Base-by-base conservation (phyloP, 805 yeast genomes). In the Ogataea pilisensis region DNA sequence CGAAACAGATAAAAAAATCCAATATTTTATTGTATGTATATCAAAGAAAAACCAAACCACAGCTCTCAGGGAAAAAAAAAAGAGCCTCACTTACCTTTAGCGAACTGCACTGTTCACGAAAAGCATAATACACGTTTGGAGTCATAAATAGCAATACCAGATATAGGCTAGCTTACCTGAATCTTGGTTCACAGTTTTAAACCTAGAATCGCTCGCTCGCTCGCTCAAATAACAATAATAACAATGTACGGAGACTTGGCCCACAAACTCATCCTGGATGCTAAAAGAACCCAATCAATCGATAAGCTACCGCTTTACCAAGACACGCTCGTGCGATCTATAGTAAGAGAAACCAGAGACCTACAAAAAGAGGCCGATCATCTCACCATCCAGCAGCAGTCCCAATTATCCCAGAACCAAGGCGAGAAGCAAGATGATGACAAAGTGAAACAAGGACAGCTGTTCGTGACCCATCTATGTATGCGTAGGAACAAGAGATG, bases 401-500 rank as follows among this genome's bases (percentile, higher is more conserved):
- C 45, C 29, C 51, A 51, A 33, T 48, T 45, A 30, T 27, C 52
- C 36, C 61, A 59, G 33, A 30, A 30, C 8, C 46, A 45, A 20
- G 37, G 36, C 16, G 35, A n/a, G n/a, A n/a, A n/a, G n/a, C n/a
- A 44, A 14, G 38, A 35, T 14, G 70, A 64, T 26, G 66, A 64
- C 53, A 68, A 76, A 45, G 68, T 76, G 30, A 72, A 75, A 38
- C 77, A 80, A 53, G 77, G 85, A 44, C 87, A 80, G 49, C 63
- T 75, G 14, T 80, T 83, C 57, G 85, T 85, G 6, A 78, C 85
- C 6, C 82, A 80, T 47, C 63, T 90, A 21, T 79, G 88, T 33
- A 80, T 89, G 80, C 73, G 93, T 45, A 66, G 98, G 37, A 90
- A 95, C 66, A 95, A 93, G 60, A 67, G 99, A 38, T 88, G 97